Evolutionary conservation across 352 stramenopile genomes (phyloP), one percentile per base, ranked within the genome.

Genomic region (Thraustotheca clavata): DNA sequence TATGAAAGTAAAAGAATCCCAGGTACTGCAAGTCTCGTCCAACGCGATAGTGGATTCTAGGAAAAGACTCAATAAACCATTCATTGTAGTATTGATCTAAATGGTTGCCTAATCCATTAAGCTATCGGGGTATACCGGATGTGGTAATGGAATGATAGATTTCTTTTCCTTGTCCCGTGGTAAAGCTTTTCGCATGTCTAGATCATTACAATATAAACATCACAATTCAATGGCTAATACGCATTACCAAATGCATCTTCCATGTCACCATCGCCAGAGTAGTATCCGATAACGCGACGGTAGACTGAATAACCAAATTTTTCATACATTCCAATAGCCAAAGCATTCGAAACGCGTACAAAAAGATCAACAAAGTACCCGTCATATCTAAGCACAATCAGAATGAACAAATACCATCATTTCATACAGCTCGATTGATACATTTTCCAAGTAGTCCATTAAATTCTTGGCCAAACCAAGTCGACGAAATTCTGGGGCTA

Each of bases 351-450:
- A 20, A 94, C 86, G 27, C 96, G 81, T 20, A 99, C 96, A 70
- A 99, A 99, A n/a, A 99, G 76, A 71, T 99, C 96, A 49, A 99
- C 96, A 79, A 99, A 99, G 79, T 98, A 98, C 18, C 79, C 93
- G 73, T 98, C 89, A 71, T 93, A 91, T 14, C 40, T 39, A 26
- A 47, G 34, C 27, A 20, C 29, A 40, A 41, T 16, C 41, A 18
- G 8, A 36, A 27, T n/a, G n/a, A 22, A 49, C 22, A 38, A 54
- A 16, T 27, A 18, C 11, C 12, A 14, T 12, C 33, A 5, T 9
- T 2, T 48, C 39, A 65, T 85, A 91, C 47, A 89, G 73, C 59
- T 89, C 76, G 24, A 85, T 71, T 8, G 82, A 88, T 16, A 91
- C 80, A 40, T 84, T 79, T 74, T 98, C 92, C 50, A 98, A 86